Percentiles rank a stretch among this genome's conserved stretches.
These are phyloP conservation scores for Aspergillus sp. DNA, from an alignment of 2,329 filamentous ascomycete species.

Conservation along the genomic window DNA sequence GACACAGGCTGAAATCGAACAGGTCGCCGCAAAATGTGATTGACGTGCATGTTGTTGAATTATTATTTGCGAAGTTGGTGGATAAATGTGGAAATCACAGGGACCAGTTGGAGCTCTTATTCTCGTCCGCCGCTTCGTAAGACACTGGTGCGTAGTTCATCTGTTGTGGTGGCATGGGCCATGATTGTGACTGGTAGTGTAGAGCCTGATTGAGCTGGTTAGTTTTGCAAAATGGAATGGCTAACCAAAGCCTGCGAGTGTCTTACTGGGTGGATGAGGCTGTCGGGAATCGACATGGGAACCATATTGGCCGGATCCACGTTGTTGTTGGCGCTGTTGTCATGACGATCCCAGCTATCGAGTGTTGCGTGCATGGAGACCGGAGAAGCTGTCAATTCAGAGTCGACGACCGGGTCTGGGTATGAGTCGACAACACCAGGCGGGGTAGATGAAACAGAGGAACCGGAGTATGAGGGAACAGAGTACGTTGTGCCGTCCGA, in stretches of 20 bases:
- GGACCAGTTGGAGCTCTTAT: background rate
- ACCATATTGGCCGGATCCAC: constrained; percentile 34
- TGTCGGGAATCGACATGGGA: constrained; percentile 35
- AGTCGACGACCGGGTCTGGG: constrained; percentile 32
- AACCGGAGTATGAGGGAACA: constrained; percentile 30
- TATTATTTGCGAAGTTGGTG: background rate
- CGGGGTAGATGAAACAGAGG: constrained; percentile 36
- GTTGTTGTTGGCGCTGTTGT: constrained; percentile 25
- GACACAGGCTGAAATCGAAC: background rate
- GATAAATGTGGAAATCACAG: background rate
- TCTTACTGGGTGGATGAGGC: constrained; percentile 39
- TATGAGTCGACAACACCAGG: constrained; percentile 36
- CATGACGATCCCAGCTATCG: constrained; percentile 35
- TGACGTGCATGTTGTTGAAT: background rate
- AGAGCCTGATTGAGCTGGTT: constrained; percentile 24
- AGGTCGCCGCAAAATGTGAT: background rate
- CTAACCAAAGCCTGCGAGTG: background rate
- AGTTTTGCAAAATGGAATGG: background rate
- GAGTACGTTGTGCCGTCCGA: constrained; percentile 37
- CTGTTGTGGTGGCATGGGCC: constrained; percentile 40
- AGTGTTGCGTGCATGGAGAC: constrained; percentile 32
- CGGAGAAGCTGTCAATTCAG: constrained; percentile 35
- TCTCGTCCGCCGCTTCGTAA: background rate
- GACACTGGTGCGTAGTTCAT: constrained; percentile 24
- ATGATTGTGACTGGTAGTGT: constrained; percentile 42